These are phyloP conservation scores for Termitomyces sp. DNA, from an alignment of 768 basidiomycete species.

Conservation along the genomic window DNA sequence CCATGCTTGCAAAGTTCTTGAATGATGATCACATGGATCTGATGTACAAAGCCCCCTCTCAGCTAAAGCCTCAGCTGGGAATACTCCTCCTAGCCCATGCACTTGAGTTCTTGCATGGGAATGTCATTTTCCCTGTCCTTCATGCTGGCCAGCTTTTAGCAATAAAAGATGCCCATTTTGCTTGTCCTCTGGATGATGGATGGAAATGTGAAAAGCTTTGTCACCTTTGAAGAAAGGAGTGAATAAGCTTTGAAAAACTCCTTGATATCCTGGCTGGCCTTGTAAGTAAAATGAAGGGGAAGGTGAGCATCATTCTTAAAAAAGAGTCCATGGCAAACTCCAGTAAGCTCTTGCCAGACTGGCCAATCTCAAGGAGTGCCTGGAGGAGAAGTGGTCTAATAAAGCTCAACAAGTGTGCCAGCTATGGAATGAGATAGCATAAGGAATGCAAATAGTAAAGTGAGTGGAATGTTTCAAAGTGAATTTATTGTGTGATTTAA, in stretches of 20 bases:
- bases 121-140: too few relatives aligned
- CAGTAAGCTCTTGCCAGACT: constrained; percentile 17
- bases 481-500: too few relatives aligned
- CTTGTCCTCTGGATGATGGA: too few relatives aligned
- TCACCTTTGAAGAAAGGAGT: not conserved
- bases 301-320: constrained; percentile 13
- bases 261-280: too few relatives aligned
- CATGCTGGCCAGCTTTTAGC: constrained; percentile 5
- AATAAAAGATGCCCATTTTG: constrained; percentile 11
- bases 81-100: too few relatives aligned
- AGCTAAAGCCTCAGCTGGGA: too few relatives aligned
- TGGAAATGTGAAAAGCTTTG: too few relatives aligned
- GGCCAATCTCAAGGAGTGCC: constrained; percentile 14
- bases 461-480: too few relatives aligned
- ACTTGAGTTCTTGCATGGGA: too few relatives aligned
- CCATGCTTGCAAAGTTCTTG: constrained; percentile 2
- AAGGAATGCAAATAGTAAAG: not conserved
- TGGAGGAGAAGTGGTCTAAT: not conserved
- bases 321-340: constrained; percentile 18
- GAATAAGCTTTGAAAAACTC: constrained; percentile 14
- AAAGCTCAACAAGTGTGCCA: constrained; percentile 14
- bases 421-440: constrained; percentile 11
- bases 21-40: constrained; percentile 11
- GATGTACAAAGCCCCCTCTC: too few relatives aligned
- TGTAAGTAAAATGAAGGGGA: too few relatives aligned